These are phyloP conservation scores for Smittium culicis DNA, from an alignment of 371 early-diverging fungal genomes.

Conservation along the genomic window DNA sequence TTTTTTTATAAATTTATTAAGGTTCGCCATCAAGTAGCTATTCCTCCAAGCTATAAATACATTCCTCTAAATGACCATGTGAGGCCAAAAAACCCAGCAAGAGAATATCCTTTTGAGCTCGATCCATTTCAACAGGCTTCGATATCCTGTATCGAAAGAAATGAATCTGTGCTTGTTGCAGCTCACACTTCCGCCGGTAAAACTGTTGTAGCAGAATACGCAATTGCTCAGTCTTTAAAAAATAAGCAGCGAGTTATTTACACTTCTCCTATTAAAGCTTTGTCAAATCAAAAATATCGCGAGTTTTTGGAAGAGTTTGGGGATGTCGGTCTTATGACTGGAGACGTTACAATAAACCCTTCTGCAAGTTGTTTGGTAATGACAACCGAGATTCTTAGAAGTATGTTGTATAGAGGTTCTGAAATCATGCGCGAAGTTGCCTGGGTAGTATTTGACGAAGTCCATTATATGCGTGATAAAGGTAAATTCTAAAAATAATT, in stretches of 20 bases:
- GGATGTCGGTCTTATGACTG: constrained; percentile 99
- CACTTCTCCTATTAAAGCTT: constrained; percentile 98
- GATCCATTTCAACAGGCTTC: constrained; percentile 98
- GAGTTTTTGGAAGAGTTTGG: constrained; percentile 96
- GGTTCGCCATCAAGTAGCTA: constrained; percentile 86
- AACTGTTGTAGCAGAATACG: constrained; percentile 99
- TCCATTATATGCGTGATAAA: constrained; percentile 98
- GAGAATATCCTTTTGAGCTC: constrained; percentile 84
- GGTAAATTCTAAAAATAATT: not conserved
- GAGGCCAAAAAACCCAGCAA: constrained; percentile 64
- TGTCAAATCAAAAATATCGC: constrained; percentile 99
- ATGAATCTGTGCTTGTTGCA: constrained; percentile 94
- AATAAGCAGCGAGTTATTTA: constrained; percentile 98
- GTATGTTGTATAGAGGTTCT: constrained; percentile 98
- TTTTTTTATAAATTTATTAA: not conserved
- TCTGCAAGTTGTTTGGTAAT: constrained; percentile 96
- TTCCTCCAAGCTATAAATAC: constrained; percentile 78
- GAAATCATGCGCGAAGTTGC: constrained; percentile 98
- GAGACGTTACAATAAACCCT: constrained; percentile 98
- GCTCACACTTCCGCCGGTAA: constrained; percentile 99
- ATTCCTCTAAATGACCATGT: constrained; percentile 74
- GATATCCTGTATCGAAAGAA: constrained; percentile 81
- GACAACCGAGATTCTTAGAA: constrained; percentile 99
- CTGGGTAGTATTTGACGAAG: constrained; percentile 99
- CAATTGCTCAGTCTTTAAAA: constrained; percentile 87